Evolutionary conservation across 768 basidiomycete species (phyloP), one percentile per base, ranked within the genome.

Genomic region (Phylloporus sp.): DNA sequence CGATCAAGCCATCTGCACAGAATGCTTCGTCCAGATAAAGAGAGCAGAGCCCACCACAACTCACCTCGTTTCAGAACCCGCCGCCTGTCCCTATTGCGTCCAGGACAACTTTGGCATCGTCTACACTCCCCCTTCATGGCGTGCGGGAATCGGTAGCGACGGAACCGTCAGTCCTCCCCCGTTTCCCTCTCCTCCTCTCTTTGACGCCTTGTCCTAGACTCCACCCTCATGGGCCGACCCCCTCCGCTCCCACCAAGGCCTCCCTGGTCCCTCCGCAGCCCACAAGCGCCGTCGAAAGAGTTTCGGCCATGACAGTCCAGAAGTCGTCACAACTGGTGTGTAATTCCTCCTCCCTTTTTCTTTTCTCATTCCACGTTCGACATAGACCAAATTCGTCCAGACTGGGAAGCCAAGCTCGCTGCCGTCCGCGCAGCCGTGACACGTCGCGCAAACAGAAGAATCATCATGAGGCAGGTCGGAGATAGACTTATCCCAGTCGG

Each of bases 11-110:
- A 95, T 99, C 52, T 99, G 96, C 65, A 97, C 96, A 29, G 96
- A 99, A 69, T 99, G 96, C 64, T 98, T 99, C 61, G 92, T 97
- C 18, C 95, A 97, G 70, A 98, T 99, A 71, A 98, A 97, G 73
- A 86, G 96, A 44, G 81, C 79, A 28, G 96, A 99, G 53, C 92
- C 96, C 6, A 95, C 92, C 1, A 76, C 91, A 7, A 97, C 93
- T 0, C 94, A 98, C 68, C 75, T 97, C 49, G 91, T 93, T 42
- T 95, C 93, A 9, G 96, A 99, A 60, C 92, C 93, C 3, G 93
- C 95, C 13, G 89, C 91, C 3, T 99, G 96, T 64, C 96, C 96
- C 6, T 99, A 90, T 63, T 99, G 96, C 58, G 90, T 97, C 26
- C 95, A 97, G 68, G 86, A 93, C 37, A 94, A 97, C 68, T 98